Conservation (phyloP, 768 basidiomycete genomes). For the Russula earlei region DNA sequence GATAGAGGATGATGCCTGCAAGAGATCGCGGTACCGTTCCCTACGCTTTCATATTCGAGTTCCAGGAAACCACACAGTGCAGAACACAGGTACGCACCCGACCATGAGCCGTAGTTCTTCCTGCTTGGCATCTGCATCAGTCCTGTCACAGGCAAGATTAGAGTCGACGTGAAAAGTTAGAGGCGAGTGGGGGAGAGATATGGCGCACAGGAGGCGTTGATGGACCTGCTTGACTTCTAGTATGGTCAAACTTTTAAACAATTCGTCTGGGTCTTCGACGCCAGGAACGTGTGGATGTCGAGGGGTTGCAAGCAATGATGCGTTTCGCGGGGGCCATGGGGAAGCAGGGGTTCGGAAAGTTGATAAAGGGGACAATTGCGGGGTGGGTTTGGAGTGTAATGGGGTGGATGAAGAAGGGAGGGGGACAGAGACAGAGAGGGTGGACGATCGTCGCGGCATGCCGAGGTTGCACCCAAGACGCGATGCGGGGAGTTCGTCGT, state of each 20-base stretch:
- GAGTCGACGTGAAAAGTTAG: background rate
- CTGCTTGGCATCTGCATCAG: constrained; percentile 77
- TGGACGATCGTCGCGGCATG: constrained; percentile 36
- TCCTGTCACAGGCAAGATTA: constrained; percentile 2
- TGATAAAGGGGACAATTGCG: constrained; percentile 5
- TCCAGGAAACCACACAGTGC: constrained; percentile 19
- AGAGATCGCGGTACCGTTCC: constrained; percentile 81
- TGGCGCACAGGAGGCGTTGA: constrained; percentile 52
- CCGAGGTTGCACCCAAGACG: background rate
- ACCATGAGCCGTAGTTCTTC: constrained; percentile 86
- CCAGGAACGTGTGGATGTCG: background rate
- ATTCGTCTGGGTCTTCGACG: constrained; percentile 53
- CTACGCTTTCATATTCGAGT: constrained; percentile 52
- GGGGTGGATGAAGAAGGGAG: constrained; percentile 21
- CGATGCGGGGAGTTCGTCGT: background rate
- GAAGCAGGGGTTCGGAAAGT: constrained; percentile 12
- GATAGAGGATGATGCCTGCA: constrained; percentile 81
- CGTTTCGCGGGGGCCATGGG: constrained; percentile 13
- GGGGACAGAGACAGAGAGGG: constrained; percentile 27
- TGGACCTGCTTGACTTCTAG: constrained; percentile 60
- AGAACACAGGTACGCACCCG: constrained; percentile 52
- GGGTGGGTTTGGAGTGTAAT: background rate
- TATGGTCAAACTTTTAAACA: constrained; percentile 65
- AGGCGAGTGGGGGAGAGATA: background rate
- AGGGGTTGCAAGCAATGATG: background rate